Percentiles rank a stretch among this genome's conserved stretches.
These are phyloP conservation scores for Zymoseptoria brevis DNA, from an alignment of 2,329 filamentous ascomycete species.

Conservation along the genomic window DNA sequence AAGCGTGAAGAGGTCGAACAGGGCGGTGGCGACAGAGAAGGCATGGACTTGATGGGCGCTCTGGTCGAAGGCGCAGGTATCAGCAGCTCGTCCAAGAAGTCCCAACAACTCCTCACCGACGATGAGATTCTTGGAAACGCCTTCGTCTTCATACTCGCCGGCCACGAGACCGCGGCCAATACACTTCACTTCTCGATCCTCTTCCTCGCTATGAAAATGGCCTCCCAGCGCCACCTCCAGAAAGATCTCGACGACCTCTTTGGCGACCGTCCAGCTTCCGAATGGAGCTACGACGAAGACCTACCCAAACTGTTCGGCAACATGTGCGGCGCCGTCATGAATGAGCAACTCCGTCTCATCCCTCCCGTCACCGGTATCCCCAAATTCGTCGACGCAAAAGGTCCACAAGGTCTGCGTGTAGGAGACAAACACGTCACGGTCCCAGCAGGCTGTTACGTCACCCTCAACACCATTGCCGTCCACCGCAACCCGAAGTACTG, in stretches of 20 bases:
- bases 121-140: conserved; percentile 66
- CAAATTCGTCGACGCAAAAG: conserved; percentile 43
- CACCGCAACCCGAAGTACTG: conserved; percentile 68
- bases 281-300: conserved; percentile 64
- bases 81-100: conserved; percentile 36
- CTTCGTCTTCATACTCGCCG: conserved; percentile 57
- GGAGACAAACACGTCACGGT: conserved; percentile 52
- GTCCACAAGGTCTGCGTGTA: conserved; percentile 50
- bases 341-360: conserved; percentile 66
- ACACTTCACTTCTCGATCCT: conserved; percentile 63
- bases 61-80: conserved; percentile 42
- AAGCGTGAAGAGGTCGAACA: conserved; percentile 46
- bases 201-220: conserved; percentile 57
- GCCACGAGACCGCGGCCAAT: conserved; percentile 75
- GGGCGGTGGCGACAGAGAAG: conserved; percentile 29
- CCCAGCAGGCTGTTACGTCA: conserved; percentile 50
- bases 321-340: conserved; percentile 66
- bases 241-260: conserved; percentile 61
- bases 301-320: conserved; percentile 59
- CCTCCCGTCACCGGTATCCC: conserved; percentile 66
- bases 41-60: conserved; percentile 50
- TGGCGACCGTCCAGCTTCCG: conserved; percentile 47
- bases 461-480: conserved; percentile 47
- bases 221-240: conserved; percentile 59
- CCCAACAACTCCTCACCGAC: conserved; percentile 45